Conservation (phyloP, 345 rosid genomes). For the Moricandia arvensis region DNA sequence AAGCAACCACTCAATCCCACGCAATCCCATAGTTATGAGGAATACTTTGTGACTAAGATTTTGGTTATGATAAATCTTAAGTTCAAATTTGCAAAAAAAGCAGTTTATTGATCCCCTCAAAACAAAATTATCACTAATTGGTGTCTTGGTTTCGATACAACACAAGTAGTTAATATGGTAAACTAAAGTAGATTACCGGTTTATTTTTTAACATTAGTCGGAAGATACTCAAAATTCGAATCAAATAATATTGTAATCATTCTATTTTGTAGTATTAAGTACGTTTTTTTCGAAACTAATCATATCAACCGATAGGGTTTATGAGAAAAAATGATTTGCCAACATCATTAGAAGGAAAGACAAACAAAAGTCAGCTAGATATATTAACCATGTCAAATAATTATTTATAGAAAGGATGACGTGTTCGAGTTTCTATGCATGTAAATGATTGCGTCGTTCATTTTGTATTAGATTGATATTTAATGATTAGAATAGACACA, state of each 20-base stretch:
- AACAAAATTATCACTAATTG: no score
- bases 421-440: conserved; percentile 30
- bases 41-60: not conserved
- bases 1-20: conserved; percentile 35
- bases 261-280: no score
- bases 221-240: no score
- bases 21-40: not conserved
- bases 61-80: not conserved
- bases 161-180: no score
- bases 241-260: no score
- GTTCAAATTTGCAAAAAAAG: not conserved
- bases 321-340: conserved; percentile 5
- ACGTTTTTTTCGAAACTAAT: no score
- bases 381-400: conserved; percentile 14
- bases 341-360: not conserved
- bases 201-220: no score
- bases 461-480: conserved; percentile 22
- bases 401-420: not conserved
- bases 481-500: conserved; percentile 33
- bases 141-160: no score
- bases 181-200: no score
- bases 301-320: no score
- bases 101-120: not conserved
- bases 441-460: conserved; percentile 31
- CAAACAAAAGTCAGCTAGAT: conserved; percentile 18